Conservation (phyloP, 2,329 filamentous ascomycete species). For the Curvularia spicifera region DNA sequence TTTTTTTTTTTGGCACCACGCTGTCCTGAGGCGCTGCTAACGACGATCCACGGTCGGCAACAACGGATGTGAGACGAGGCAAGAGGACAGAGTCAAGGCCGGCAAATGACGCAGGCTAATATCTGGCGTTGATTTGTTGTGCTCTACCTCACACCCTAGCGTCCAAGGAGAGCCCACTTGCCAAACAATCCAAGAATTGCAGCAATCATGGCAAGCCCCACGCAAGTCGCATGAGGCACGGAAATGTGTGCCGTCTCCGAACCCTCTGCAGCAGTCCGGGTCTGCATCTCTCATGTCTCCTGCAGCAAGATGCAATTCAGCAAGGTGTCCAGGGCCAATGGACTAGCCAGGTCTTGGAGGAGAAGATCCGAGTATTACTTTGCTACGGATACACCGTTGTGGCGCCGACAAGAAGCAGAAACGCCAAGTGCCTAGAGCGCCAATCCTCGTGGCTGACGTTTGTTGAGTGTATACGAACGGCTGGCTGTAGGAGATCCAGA, state of each 20-base stretch:
- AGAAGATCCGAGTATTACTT: not conserved
- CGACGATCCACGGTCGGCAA: slow-evolving; percentile 8
- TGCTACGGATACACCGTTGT: not conserved
- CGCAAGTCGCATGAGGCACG: not conserved
- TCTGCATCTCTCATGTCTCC: not conserved
- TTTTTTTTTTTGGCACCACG: not conserved
- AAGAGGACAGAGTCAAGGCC: slow-evolving; percentile 1
- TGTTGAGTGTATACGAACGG: not conserved
- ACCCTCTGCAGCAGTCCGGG: not conserved
- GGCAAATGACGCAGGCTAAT: not conserved
- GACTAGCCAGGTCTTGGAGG: too few species aligned
- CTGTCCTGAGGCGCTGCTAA: slow-evolving; percentile 13
- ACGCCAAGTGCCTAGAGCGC: not conserved
- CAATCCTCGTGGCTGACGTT: not conserved
- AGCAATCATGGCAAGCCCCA: not conserved
- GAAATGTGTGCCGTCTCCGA: not conserved
- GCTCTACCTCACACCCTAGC: slow-evolving; percentile 6
- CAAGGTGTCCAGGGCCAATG: not conserved
- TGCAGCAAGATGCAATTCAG: not conserved
- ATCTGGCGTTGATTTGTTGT: not conserved
- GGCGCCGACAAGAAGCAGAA: not conserved
- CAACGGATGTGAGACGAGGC: slow-evolving; percentile 6
- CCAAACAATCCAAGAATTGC: slow-evolving; percentile 4
- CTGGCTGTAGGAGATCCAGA: not conserved
- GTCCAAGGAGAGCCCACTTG: not conserved